Evolutionary conservation across 2,329 filamentous ascomycete species (phyloP), one percentile per base, ranked within the genome.

Genomic region (Arthrobotrys pseudoclavata): DNA sequence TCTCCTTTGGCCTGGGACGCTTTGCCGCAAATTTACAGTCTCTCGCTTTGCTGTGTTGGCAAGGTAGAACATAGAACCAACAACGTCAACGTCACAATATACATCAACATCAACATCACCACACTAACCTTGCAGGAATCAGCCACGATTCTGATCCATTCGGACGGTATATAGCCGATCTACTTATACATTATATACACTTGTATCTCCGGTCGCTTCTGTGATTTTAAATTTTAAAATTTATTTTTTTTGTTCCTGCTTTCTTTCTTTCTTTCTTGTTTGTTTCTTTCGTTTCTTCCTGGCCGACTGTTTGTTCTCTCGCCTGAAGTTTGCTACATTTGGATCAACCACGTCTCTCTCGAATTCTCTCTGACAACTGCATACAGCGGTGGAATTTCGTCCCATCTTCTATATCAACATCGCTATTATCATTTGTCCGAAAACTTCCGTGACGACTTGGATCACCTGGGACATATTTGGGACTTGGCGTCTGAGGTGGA

Each of bases 391-490:
- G 15, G 45, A 64, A 64, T 76, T 76, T 76, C 71, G 24, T 76
- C 71, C 71, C 71, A 76, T 76, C 62, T 75, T 57, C 47, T 31
- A 40, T 22, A 63, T 34, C 67, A 40, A 48, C 47, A 52, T 52
- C 26, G 3, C 20, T 40, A 40, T 50, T 48, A 40, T 47, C 37
- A 31, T 50, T 48, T 13, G 22, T 12, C 26, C 55, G 68, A 71
- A 71, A 71, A 24, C 69, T 55, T 71, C 69, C 69, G 69, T 42
- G 13, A 40, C 69, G 48, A 61, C 57, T 55, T 57, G 63, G 70
- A 37, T 55, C 57, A 40, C 60, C 42, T 64, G 48, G 24, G 47
- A 55, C 48, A 37, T 60, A 40, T 63, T 37, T 34, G 50, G 53
- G n/a, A 55, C 71, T 62, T 69, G 64, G 64, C 63, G 48, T 47